A percentile compares a stretch with the other conserved stretches of the same genome.
These are phyloP conservation scores for Papiliotrema nemorosa DNA, from an alignment of 1,284 basidiomycete genomes.

Conservation along the genomic window DNA sequence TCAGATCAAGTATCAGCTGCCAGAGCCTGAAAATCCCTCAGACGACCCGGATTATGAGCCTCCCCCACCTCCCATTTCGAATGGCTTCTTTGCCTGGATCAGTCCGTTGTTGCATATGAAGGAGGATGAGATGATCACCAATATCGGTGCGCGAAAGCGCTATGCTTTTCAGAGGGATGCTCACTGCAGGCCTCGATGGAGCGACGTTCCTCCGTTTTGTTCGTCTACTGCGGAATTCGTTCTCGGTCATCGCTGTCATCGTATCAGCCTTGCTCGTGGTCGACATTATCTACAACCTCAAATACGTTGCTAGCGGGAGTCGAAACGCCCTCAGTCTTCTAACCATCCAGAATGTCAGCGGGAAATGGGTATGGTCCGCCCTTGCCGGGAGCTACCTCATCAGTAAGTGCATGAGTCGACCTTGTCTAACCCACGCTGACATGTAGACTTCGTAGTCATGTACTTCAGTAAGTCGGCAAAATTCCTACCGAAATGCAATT, in stretches of 20 bases:
- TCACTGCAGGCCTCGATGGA: constrained; percentile 67
- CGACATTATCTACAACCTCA: constrained; percentile 62
- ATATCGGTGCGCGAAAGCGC: constrained; percentile 58
- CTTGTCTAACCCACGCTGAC: not conserved
- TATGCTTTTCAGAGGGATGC: not conserved
- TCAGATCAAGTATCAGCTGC: constrained; percentile 70
- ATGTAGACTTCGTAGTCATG: constrained; percentile 37
- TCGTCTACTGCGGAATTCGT: constrained; percentile 69
- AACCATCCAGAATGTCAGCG: constrained; percentile 71
- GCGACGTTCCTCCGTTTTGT: constrained; percentile 88
- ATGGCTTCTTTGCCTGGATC: constrained; percentile 82
- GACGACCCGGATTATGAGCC: constrained; percentile 44
- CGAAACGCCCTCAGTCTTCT: constrained; percentile 64
- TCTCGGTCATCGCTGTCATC: constrained; percentile 63
- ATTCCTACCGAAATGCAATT: not conserved
- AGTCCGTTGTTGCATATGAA: constrained; percentile 77
- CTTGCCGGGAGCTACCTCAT: constrained; percentile 71
- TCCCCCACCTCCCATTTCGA: constrained; percentile 61
- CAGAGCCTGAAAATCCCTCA: constrained; percentile 20
- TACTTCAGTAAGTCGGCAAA: constrained; percentile 23
- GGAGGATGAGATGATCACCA: constrained; percentile 82
- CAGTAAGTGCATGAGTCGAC: constrained; percentile 47
- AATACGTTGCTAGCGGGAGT: constrained; percentile 54
- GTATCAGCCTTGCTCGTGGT: constrained; percentile 69
- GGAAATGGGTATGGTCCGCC: constrained; percentile 67